phyloP scores from a whole-genome alignment of 2,329 filamentous ascomycete species.

The Aaosphaeria arxii region DNA sequence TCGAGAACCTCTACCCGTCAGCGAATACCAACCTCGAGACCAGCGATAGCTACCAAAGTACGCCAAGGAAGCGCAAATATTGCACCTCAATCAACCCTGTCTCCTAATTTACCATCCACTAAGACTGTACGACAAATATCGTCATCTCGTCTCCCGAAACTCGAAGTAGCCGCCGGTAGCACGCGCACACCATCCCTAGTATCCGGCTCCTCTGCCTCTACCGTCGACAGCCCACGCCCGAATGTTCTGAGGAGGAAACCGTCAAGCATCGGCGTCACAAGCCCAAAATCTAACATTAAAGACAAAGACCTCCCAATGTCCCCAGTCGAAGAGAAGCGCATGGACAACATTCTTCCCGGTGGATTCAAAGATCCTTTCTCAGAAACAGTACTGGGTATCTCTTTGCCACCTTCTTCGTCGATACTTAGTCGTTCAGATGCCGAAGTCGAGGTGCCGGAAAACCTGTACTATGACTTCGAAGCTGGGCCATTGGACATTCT shows the following conservation, averaged over 20 bases:
- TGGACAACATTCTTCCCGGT: constrained; percentile 23
- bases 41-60: constrained; percentile 12
- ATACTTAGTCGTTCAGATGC: constrained; percentile 23
- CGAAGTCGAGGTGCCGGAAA: constrained; percentile 21
- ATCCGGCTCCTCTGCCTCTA: constrained; percentile 48
- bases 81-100: constrained; percentile 17
- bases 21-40: constrained; percentile 13
- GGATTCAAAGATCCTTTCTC: constrained; percentile 40
- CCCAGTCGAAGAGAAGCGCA: constrained; percentile 29
- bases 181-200: constrained; percentile 47
- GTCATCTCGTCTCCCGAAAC: constrained; percentile 33
- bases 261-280: constrained; percentile 38
- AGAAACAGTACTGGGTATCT: constrained; percentile 43
- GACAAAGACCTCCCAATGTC: constrained; percentile 32
- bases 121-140: constrained; percentile 21
- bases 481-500: constrained; percentile 62
- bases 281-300: constrained; percentile 26
- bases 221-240: constrained; percentile 44
- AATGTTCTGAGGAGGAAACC: constrained; percentile 45
- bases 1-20: constrained; percentile 16
- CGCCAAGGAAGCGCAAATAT: constrained; percentile 20
- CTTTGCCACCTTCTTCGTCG: constrained; percentile 35
- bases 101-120: constrained; percentile 14
- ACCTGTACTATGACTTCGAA: constrained; percentile 36
- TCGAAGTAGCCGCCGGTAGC: constrained; percentile 25